phyloP scores from a whole-genome alignment of 371 early-diverging fungal species.

The Dichotomocladium elegans region DNA sequence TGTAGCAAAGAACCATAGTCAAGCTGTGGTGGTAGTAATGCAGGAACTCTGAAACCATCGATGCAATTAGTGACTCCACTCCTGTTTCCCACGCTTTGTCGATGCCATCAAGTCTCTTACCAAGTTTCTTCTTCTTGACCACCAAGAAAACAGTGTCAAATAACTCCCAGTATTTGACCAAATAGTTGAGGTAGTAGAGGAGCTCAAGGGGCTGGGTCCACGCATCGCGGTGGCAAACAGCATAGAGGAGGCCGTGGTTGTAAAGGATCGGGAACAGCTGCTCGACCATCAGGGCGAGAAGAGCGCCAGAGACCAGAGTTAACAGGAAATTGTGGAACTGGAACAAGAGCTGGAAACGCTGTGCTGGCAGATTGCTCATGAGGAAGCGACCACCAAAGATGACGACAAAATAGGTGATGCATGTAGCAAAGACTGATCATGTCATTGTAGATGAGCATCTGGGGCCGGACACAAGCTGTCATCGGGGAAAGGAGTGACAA shows the following conservation, averaged over 20 bases:
- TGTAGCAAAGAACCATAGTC: slow-evolving; percentile 86
- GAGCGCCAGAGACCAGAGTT: slow-evolving; percentile 57
- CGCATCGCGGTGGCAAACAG: slow-evolving; percentile 60
- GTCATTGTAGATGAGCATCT: not conserved
- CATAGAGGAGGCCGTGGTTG: slow-evolving; percentile 62
- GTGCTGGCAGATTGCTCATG: slow-evolving; percentile 58
- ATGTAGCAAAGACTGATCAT: slow-evolving; percentile 42
- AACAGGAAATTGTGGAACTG: slow-evolving; percentile 74
- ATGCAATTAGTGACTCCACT: not conserved
- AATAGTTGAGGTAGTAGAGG: slow-evolving; percentile 80
- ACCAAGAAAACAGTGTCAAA: slow-evolving; percentile 30
- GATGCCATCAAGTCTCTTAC: slow-evolving; percentile 17
- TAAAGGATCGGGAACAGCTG: slow-evolving; percentile 60
- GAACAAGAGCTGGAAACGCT: slow-evolving; percentile 60
- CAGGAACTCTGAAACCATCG: slow-evolving; percentile 60
- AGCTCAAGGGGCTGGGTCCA: slow-evolving; percentile 75
- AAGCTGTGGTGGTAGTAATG: slow-evolving; percentile 91
- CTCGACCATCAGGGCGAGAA: slow-evolving; percentile 66
- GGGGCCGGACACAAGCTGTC: too few species aligned
- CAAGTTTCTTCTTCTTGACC: slow-evolving; percentile 30
- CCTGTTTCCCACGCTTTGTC: not conserved
- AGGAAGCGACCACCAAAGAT: slow-evolving; percentile 69
- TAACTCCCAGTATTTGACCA: slow-evolving; percentile 84
- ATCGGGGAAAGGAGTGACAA: not conserved
- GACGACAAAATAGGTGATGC: slow-evolving; percentile 61